These are phyloP conservation scores for Blastobotrys proliferans DNA, from an alignment of 1,139 yeast species.

Conservation along the genomic window DNA sequence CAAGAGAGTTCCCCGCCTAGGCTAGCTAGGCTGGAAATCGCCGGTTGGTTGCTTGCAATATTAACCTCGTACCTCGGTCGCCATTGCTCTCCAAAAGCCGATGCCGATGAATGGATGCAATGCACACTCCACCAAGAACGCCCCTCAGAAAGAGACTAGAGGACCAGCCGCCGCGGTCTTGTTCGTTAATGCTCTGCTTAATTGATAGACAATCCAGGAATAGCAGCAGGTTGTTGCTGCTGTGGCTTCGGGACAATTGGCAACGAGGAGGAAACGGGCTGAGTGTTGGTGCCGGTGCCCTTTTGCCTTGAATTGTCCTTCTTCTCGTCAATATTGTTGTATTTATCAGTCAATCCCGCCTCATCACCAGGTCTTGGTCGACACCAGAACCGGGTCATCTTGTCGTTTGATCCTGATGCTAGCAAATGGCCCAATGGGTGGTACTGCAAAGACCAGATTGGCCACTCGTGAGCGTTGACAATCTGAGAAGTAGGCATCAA, in stretches of 20 bases:
- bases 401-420: constrained; percentile 90
- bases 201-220: not conserved
- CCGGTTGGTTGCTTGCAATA: too few relatives aligned
- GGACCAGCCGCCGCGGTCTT: too few relatives aligned
- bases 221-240: not conserved
- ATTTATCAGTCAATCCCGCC: constrained; percentile 74
- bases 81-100: too few relatives aligned
- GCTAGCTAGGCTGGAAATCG: too few relatives aligned
- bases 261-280: not conserved
- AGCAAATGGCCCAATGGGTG: constrained; percentile 92
- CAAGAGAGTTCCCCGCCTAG: too few relatives aligned
- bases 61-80: too few relatives aligned
- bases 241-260: not conserved
- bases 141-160: too few relatives aligned
- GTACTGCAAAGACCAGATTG: constrained; percentile 83
- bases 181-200: too few relatives aligned
- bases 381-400: constrained; percentile 93
- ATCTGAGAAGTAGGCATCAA: constrained; percentile 43
- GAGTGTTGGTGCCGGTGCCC: constrained; percentile 9
- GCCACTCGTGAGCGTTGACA: constrained; percentile 92
- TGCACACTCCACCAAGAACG: too few relatives aligned
- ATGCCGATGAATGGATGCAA: too few relatives aligned
- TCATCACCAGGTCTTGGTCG: constrained; percentile 90
- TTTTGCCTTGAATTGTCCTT: constrained; percentile 13
- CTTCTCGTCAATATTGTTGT: constrained; percentile 62